Conservation (phyloP, 768 basidiomycete species). For the Termitomyces sp. region DNA sequence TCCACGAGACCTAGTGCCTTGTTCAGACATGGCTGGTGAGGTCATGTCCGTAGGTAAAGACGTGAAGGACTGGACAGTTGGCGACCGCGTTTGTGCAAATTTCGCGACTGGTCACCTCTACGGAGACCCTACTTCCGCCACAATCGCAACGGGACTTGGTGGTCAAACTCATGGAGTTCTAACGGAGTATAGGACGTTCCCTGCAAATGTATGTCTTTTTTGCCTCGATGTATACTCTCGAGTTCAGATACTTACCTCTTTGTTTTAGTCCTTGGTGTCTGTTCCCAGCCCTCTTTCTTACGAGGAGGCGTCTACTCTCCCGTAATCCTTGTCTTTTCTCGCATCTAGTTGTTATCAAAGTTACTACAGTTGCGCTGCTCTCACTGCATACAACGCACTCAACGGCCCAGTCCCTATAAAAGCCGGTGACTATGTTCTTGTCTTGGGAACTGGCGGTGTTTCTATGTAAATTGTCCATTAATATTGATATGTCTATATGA, state of each 20-base stretch:
- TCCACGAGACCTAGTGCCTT: slow-evolving; percentile 28
- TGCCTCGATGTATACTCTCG: background rate
- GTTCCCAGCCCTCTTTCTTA: slow-evolving; percentile 57
- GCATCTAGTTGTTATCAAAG: background rate
- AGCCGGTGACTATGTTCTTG: slow-evolving; percentile 55
- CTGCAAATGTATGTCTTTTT: slow-evolving; percentile 30
- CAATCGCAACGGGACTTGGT: slow-evolving; percentile 36
- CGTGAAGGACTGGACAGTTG: slow-evolving; percentile 45
- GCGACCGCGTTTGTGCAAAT: slow-evolving; percentile 58
- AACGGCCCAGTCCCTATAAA: slow-evolving; percentile 46
- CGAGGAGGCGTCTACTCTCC: slow-evolving; percentile 63
- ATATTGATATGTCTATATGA: background rate
- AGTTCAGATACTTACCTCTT: background rate
- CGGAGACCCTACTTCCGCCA: slow-evolving; percentile 35
- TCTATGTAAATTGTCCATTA: slow-evolving; percentile 36
- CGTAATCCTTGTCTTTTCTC: slow-evolving; percentile 28
- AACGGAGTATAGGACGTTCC: slow-evolving; percentile 51
- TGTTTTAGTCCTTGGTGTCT: slow-evolving; percentile 40
- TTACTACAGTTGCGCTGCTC: slow-evolving; percentile 44
- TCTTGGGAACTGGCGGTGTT: slow-evolving; percentile 56
- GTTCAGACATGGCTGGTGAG: slow-evolving; percentile 57
- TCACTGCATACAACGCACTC: slow-evolving; percentile 65
- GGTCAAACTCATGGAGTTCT: slow-evolving; percentile 49
- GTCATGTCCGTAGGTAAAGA: slow-evolving; percentile 43
- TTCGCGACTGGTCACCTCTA: slow-evolving; percentile 45